Conservation (phyloP, 129 eudicot species). For the Chrysanthemum lavandulifolium region DNA sequence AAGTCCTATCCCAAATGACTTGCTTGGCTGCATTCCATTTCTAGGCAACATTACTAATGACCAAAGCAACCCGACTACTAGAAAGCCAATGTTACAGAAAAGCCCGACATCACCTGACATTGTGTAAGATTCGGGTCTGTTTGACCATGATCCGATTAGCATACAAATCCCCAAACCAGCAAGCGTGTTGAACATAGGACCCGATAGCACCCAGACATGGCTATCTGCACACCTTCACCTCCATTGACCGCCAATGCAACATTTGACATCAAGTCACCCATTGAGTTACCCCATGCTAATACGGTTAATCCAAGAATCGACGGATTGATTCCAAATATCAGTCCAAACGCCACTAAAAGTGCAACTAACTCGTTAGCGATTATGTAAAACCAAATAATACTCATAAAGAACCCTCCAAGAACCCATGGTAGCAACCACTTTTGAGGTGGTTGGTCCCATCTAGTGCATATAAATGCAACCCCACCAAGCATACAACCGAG, state of each 20-base stretch:
- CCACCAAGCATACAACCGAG: constrained; percentile 48
- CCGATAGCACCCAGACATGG: constrained; percentile 81
- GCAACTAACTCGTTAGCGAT: constrained; percentile 79
- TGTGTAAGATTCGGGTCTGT: constrained; percentile 45
- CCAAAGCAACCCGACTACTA: constrained; percentile 64
- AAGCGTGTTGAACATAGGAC: constrained; percentile 88
- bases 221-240: constrained; percentile 83
- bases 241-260: constrained; percentile 69
- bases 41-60: constrained; percentile 62
- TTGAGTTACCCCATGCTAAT: constrained; percentile 92
- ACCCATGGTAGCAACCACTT: constrained; percentile 75
- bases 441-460: constrained; percentile 54
- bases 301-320: constrained; percentile 76
- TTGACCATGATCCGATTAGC: constrained; percentile 73
- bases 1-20: constrained; percentile 63
- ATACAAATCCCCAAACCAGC: constrained; percentile 75
- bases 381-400: constrained; percentile 88
- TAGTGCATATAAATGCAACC: constrained; percentile 55
- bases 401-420: constrained; percentile 81
- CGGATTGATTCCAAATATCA: constrained; percentile 62
- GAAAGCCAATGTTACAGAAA: constrained; percentile 66
- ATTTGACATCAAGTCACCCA: constrained; percentile 86
- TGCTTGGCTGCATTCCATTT: constrained; percentile 65
- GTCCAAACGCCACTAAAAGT: constrained; percentile 61
- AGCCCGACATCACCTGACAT: constrained; percentile 58